A percentile compares a stretch with the other conserved stretches of the same genome.
phyloP scores from a whole-genome alignment of 1,284 basidiomycete species.

The Prillingera fragicola region DNA sequence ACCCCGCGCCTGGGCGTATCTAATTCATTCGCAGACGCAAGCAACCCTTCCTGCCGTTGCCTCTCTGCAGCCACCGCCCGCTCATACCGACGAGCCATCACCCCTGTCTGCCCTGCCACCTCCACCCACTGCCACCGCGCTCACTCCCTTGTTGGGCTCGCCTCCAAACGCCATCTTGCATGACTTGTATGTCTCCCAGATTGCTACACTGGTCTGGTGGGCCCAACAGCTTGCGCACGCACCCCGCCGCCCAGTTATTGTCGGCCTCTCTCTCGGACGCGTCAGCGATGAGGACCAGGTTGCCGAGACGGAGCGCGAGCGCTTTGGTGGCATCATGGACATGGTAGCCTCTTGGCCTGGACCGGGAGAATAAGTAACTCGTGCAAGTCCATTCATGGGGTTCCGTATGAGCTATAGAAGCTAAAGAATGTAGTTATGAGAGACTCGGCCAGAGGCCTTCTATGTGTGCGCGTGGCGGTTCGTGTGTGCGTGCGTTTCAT shows the following conservation, averaged over 20 bases:
- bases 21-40: slow-evolving; percentile 60
- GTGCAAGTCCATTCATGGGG: slow-evolving; percentile 13
- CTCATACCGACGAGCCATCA: slow-evolving; percentile 47
- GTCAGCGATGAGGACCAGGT: slow-evolving; percentile 51
- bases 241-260: slow-evolving; percentile 35
- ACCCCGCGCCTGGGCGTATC: no score
- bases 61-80: slow-evolving; percentile 63
- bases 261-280: slow-evolving; percentile 36
- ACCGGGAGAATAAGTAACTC: slow-evolving; percentile 6
- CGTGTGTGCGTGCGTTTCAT: no score
- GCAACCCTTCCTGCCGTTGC: slow-evolving; percentile 65
- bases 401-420: slow-evolving; percentile 5
- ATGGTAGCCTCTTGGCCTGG: slow-evolving; percentile 55
- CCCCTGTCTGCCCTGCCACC: slow-evolving; percentile 58
- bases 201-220: slow-evolving; percentile 76
- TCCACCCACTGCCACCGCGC: slow-evolving; percentile 65
- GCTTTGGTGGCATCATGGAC: slow-evolving; percentile 64
- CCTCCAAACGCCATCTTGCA: slow-evolving; percentile 61
- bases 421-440: no score
- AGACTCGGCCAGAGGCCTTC: no score
- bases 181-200: slow-evolving; percentile 75
- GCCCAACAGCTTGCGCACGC: slow-evolving; percentile 47
- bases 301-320: slow-evolving; percentile 51
- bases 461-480: slow-evolving; percentile 3
- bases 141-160: slow-evolving; percentile 70